A percentile compares a stretch with the other conserved stretches of the same genome.
These are phyloP conservation scores for Ramichloridium luteum DNA, from an alignment of 2,329 filamentous ascomycete genomes.

Conservation along the genomic window DNA sequence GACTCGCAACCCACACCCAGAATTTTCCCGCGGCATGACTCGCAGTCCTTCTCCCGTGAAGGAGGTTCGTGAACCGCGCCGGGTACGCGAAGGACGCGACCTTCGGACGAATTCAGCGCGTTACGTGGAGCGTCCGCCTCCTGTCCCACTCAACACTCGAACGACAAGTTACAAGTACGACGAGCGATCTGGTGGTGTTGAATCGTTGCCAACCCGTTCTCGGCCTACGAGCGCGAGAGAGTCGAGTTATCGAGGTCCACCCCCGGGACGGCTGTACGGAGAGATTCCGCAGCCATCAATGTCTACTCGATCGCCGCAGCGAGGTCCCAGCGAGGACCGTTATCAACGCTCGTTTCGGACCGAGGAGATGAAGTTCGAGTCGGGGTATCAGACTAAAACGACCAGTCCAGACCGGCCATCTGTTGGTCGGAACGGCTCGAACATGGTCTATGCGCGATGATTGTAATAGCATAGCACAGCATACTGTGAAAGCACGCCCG, in stretches of 20 bases:
- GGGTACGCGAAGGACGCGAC: slow-evolving; percentile 8
- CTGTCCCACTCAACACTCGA: slow-evolving; percentile 12
- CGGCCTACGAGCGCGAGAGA: slow-evolving; percentile 8
- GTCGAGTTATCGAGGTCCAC: slow-evolving; percentile 8
- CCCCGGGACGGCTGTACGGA: too few species aligned
- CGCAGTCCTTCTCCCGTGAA: slow-evolving; percentile 19
- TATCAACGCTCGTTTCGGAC: too few species aligned
- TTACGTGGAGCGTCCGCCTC: slow-evolving; percentile 12
- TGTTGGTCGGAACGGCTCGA: too few species aligned
- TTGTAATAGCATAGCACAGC: too few species aligned
- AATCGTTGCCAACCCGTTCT: slow-evolving; percentile 10
- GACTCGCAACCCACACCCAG: slow-evolving; percentile 6
- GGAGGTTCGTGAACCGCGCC: slow-evolving; percentile 8
- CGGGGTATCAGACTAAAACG: too few species aligned
- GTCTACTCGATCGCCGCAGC: slow-evolving; percentile 15
- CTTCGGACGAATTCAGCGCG: slow-evolving; percentile 15
- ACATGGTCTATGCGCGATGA: too few species aligned
- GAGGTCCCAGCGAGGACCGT: too few species aligned
- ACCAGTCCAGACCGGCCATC: too few species aligned
- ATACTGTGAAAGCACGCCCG: too few species aligned
- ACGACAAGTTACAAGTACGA: slow-evolving; percentile 20
- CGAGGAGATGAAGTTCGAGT: too few species aligned
- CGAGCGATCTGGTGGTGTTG: slow-evolving; percentile 10
- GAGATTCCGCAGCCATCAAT: slow-evolving; percentile 12
- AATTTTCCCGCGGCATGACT: slow-evolving; percentile 11